phyloP scores from a whole-genome alignment of 2,329 filamentous ascomycete species.

The Aspergillus costaricaensis region DNA sequence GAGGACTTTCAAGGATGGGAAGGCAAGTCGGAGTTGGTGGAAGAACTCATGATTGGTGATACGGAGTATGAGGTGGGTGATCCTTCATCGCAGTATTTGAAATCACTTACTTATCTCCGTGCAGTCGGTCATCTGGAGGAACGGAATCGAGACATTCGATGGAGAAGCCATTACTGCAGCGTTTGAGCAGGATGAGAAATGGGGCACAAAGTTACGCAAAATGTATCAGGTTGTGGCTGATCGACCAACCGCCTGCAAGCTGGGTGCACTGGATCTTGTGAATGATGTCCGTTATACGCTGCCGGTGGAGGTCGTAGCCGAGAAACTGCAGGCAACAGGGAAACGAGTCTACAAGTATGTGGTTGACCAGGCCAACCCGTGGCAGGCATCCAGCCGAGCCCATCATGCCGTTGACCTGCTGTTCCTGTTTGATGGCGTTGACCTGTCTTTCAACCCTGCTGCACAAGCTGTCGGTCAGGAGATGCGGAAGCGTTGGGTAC shows the following conservation, averaged over 20 bases:
- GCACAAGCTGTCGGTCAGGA: slow-evolving; percentile 37
- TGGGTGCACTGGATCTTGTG: slow-evolving; percentile 43
- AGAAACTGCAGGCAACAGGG: slow-evolving; percentile 28
- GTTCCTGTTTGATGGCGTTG: slow-evolving; percentile 47
- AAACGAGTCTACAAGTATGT: slow-evolving; percentile 43
- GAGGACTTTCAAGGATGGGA: slow-evolving; percentile 42
- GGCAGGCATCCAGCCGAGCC: slow-evolving; percentile 49
- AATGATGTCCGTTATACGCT: slow-evolving; percentile 35
- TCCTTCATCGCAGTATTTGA: too few relatives aligned
- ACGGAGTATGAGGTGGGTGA: slow-evolving; percentile 45
- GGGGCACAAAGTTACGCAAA: slow-evolving; percentile 36
- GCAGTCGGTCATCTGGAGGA: slow-evolving; percentile 50
- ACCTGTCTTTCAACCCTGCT: slow-evolving; percentile 37
- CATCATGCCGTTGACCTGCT: slow-evolving; percentile 53
- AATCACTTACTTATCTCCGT: not conserved
- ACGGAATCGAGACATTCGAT: slow-evolving; percentile 43
- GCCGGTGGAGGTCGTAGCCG: slow-evolving; percentile 32
- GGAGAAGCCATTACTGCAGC: slow-evolving; percentile 36
- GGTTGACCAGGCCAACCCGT: slow-evolving; percentile 51
- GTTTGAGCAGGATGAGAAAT: slow-evolving; percentile 37
- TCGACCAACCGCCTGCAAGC: slow-evolving; percentile 43
- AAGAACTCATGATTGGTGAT: slow-evolving; percentile 47
- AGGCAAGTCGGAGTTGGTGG: slow-evolving; percentile 31
- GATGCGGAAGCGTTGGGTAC: slow-evolving; percentile 46
- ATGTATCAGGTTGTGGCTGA: slow-evolving; percentile 45